A percentile compares a stretch with the other conserved stretches of the same genome.
These are phyloP conservation scores for Agapanthus africanus DNA, from an alignment of 106 monocot genomes.

Conservation along the genomic window DNA sequence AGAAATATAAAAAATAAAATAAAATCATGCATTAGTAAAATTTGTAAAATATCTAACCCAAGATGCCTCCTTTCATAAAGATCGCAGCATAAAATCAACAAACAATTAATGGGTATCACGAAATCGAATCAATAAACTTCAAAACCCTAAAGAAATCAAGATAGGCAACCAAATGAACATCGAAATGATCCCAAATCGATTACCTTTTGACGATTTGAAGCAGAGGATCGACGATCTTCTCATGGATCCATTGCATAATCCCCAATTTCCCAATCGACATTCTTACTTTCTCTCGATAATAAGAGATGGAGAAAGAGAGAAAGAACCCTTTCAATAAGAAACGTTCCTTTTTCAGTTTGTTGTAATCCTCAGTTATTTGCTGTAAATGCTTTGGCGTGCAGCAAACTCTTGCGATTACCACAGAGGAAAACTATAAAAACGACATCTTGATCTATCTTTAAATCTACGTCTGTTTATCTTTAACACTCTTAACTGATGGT, in stretches of 20 bases:
- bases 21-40: not conserved
- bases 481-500: no score
- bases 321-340: no score
- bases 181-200: not conserved
- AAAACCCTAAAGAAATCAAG: not conserved
- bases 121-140: not conserved
- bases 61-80: not conserved
- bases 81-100: not conserved
- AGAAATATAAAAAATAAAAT: no score
- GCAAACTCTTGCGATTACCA: no score
- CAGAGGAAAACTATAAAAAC: no score
- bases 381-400: no score
- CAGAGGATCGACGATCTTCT: not conserved
- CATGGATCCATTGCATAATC: not conserved
- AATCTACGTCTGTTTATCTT: no score
- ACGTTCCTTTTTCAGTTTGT: no score
- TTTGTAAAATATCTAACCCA: not conserved
- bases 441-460: no score
- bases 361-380: no score
- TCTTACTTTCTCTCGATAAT: no score
- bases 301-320: no score
- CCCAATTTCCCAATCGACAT: not conserved
- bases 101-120: not conserved
- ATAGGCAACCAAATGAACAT: not conserved
- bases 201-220: constrained; percentile 6